Evolutionary conservation across 257 asterid genomes (phyloP), one percentile per base, ranked within the genome.

Genomic region (Perilla frutescens): DNA sequence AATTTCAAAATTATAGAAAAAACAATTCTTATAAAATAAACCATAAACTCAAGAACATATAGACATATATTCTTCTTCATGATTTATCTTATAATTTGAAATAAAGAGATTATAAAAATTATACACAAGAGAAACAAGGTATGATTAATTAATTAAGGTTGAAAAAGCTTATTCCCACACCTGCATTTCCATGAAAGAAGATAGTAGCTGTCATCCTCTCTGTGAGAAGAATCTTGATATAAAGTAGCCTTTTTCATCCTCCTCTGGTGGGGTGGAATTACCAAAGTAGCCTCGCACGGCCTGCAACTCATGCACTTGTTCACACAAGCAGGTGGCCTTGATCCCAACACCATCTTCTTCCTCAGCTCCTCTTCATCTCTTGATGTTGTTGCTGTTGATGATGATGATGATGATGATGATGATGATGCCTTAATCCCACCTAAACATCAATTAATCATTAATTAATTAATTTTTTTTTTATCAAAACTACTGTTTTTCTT

Each of bases 101-200:
- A 20, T 1, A 20, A 0, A 20, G 26, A 20, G 26, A 34, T 34
- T 34, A 34, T 34, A 34, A 66, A 32, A 34, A 6, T 54, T 26
- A 26, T 39, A 62, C 3, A 62, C 4, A 32, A 13, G 7, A 7
- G 8, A 31, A 65, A 56, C 8, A 3, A 45, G 26, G 26, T 8
- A 55, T 15, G 11, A 72, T 10, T 32, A 10, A 39, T 14, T 12
- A 48, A 13, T 76, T 41, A 89, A 75, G 92, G 92, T 11, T 83
- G 90, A 75, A 67, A 89, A 14, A 83, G 76, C 81, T 86, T 85
- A 55, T 84, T 75, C 8, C 96, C 91, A 73, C 96, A 89, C 71
- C 84, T 86, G 84, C 96, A 89, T 78, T 85, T 87, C 96, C 96
- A 89, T 1, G 87, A 82, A 53, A 89, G 96, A 75, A 89, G 92